These are phyloP conservation scores for Elaeis oleifera DNA, from an alignment of 202 grass and related monocot species.

Conservation along the genomic window DNA sequence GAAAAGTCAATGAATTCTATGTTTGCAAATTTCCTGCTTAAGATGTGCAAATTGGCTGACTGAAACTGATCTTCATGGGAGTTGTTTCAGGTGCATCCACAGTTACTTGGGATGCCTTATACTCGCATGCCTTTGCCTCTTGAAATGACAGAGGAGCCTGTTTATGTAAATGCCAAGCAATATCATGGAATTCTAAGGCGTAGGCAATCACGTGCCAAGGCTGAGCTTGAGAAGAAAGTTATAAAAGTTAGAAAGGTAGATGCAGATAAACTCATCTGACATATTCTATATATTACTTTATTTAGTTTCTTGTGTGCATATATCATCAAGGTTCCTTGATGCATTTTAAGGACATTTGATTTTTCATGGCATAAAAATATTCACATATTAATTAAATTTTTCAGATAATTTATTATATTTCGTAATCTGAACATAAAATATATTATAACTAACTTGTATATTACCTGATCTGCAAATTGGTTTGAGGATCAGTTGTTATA, in stretches of 20 bases:
- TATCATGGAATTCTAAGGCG: conserved; percentile 78
- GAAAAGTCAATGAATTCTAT: not conserved
- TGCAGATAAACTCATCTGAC: no score
- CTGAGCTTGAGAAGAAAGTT: conserved; percentile 66
- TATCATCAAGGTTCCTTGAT: no score
- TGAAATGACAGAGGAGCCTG: conserved; percentile 72
- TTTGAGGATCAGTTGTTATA: no score
- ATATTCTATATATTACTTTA: no score
- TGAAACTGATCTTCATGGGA: conserved; percentile 11
- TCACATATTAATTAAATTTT: no score
- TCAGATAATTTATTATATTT: no score
- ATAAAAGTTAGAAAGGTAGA: conserved; percentile 63
- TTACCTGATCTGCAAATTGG: no score
- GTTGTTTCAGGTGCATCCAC: conserved; percentile 49
- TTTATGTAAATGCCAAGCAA: conserved; percentile 93
- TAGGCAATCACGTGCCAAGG: conserved; percentile 70
- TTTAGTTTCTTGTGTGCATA: no score
- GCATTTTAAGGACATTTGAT: no score
- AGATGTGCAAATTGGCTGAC: not conserved
- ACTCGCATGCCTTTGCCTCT: conserved; percentile 71
- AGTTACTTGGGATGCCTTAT: conserved; percentile 42
- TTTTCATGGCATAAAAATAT: no score
- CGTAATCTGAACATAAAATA: no score
- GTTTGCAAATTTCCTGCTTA: not conserved
- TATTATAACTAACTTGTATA: no score